These are phyloP conservation scores for Trichoderma semiorbis DNA, from an alignment of 2,329 filamentous ascomycete genomes.

Conservation along the genomic window DNA sequence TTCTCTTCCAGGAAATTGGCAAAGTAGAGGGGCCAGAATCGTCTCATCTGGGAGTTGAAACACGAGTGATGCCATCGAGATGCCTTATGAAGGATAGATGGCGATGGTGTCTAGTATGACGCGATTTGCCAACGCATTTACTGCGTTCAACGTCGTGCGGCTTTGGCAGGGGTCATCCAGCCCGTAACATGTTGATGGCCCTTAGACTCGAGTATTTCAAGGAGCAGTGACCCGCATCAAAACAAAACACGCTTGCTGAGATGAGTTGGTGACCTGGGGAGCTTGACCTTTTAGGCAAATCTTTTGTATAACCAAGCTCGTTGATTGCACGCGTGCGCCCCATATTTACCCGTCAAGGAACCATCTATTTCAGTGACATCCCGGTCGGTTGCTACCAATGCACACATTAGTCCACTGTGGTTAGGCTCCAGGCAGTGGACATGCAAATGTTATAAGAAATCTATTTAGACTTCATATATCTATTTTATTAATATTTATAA, in stretches of 20 bases:
- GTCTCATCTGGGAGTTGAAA: conserved; percentile 54
- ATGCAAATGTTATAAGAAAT: not conserved
- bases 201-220: not conserved
- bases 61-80: conserved; percentile 23
- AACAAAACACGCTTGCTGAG: not conserved
- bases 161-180: not conserved
- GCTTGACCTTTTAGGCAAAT: not conserved
- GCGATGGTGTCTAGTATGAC: not conserved
- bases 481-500: not conserved
- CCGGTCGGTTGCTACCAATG: not conserved
- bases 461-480: not conserved
- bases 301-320: not conserved
- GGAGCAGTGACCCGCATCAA: not conserved
- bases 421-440: no score
- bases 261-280: not conserved
- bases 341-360: not conserved
- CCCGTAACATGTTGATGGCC: not conserved
- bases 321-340: not conserved
- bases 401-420: no score
- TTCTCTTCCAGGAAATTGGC: conserved; percentile 55
- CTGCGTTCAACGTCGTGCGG: not conserved
- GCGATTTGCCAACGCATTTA: not conserved
- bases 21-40: conserved; percentile 42
- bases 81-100: not conserved
- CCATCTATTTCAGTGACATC: not conserved